These are phyloP conservation scores for Sclerospora graminicola DNA, from an alignment of 352 stramenopile genomes.

Conservation along the genomic window DNA sequence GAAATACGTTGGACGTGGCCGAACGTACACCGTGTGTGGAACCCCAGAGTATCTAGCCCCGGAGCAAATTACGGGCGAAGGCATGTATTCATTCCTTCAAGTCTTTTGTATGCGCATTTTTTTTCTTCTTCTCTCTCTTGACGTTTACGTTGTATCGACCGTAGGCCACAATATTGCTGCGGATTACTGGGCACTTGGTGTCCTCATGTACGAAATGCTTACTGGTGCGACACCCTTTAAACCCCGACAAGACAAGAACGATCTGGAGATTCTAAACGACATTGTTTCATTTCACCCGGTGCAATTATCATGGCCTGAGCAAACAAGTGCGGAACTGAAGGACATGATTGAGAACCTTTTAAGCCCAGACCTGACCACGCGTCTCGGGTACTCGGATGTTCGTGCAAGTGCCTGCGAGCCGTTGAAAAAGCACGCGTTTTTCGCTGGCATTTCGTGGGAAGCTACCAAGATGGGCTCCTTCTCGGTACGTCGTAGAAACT, in stretches of 20 bases:
- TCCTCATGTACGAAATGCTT: conserved; percentile 91
- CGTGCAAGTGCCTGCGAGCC: conserved; percentile 49
- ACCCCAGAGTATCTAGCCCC: conserved; percentile 79
- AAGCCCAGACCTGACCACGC: conserved; percentile 36
- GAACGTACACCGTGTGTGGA: conserved; percentile 81
- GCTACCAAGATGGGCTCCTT: conserved; percentile 74
- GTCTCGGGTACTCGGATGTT: conserved; percentile 46
- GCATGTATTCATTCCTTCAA: too few relatives aligned
- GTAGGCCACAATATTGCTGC: conserved; percentile 73
- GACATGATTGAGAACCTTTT: conserved; percentile 61
- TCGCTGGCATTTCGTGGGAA: conserved; percentile 74
- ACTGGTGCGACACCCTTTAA: conserved; percentile 86
- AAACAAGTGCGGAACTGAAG: conserved; percentile 56
- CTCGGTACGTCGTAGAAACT: conserved; percentile 30
- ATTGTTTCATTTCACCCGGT: conserved; percentile 74
- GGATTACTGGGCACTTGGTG: conserved; percentile 91
- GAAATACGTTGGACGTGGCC: conserved; percentile 76
- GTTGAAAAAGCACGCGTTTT: conserved; percentile 79
- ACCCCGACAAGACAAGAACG: conserved; percentile 67
- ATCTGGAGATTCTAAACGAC: conserved; percentile 83
- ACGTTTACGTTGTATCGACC: background rate
- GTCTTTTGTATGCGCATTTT: too few relatives aligned
- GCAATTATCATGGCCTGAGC: conserved; percentile 58
- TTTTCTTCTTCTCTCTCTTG: background rate
- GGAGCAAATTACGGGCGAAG: conserved; percentile 83